These are phyloP conservation scores for Cucumis variabilis DNA, from an alignment of 331 rosid species.

Conservation along the genomic window DNA sequence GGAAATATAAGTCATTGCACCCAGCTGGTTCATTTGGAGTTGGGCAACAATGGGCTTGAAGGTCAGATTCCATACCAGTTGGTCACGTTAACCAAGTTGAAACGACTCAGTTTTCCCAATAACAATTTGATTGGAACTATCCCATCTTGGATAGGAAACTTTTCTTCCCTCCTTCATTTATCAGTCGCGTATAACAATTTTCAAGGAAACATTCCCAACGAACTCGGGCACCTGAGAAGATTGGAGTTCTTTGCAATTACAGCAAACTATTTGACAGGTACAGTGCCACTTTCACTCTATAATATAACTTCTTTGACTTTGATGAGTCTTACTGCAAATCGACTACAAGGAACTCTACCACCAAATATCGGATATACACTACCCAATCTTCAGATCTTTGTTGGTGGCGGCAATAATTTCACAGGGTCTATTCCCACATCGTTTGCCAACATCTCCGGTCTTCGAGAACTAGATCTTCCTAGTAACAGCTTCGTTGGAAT, in stretches of 20 bases:
- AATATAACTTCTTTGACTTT: no score
- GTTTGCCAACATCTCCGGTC: slow-evolving; percentile 33
- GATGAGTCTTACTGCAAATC: background rate
- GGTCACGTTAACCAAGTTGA: background rate
- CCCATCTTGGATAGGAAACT: slow-evolving; percentile 37
- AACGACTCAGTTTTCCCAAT: background rate
- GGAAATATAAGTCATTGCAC: slow-evolving; percentile 21
- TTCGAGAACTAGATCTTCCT: background rate
- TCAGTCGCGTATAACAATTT: background rate
- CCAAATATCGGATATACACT: slow-evolving; percentile 6
- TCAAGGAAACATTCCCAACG: background rate
- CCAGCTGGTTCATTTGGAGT: background rate
- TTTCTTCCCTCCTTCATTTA: background rate
- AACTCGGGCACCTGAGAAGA: background rate
- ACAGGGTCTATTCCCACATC: slow-evolving; percentile 28
- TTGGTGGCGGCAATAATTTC: background rate
- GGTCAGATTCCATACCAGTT: slow-evolving; percentile 30
- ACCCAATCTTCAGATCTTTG: background rate
- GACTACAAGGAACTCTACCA: slow-evolving; percentile 28
- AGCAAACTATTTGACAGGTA: background rate
- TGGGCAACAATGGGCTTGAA: background rate
- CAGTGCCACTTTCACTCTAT: background rate
- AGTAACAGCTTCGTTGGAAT: background rate
- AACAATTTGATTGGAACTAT: slow-evolving; percentile 16
- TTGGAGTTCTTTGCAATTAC: background rate